Evolutionary conservation across 768 basidiomycete species (phyloP).

Genomic region (Ramaria sp.): DNA sequence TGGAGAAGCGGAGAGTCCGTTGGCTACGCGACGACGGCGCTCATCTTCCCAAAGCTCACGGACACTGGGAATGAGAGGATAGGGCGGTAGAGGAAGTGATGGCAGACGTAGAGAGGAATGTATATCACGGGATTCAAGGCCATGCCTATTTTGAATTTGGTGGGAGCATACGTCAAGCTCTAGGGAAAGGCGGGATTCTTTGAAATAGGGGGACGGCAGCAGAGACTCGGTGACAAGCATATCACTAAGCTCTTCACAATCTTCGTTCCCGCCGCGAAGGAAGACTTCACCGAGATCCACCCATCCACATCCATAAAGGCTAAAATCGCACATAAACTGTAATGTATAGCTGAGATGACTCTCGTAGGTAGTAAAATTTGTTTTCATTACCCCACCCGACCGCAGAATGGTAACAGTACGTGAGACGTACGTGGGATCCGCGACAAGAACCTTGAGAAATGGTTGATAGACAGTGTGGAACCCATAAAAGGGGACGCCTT

Average conservation of each 20-base stretch:
- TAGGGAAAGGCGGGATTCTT: constrained; percentile 59
- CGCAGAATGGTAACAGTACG: constrained; percentile 69
- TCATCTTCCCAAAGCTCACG: constrained; percentile 97
- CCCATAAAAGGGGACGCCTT: constrained; percentile 94
- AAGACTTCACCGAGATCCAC: constrained; percentile 60
- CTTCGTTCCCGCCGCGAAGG: constrained; percentile 36
- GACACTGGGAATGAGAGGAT: constrained; percentile 78
- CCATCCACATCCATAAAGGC: constrained; percentile 90
- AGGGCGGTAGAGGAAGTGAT: constrained; percentile 36
- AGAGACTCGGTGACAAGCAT: constrained; percentile 21
- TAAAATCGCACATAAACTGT: constrained; percentile 93
- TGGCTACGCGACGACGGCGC: constrained; percentile 53
- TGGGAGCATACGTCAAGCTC: constrained; percentile 79
- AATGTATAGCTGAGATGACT: constrained; percentile 81
- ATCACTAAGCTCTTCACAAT: constrained; percentile 15
- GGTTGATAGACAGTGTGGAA: constrained; percentile 78
- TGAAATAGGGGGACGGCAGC: constrained; percentile 45
- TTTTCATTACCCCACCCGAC: constrained; percentile 74
- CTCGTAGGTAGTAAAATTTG: constrained; percentile 74
- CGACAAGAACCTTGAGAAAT: constrained; percentile 78
- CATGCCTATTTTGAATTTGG: constrained; percentile 78
- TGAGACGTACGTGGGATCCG: constrained; percentile 57
- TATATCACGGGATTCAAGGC: constrained; percentile 48
- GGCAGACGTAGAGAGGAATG: constrained; percentile 56
- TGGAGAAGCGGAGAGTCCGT: constrained; percentile 64